A percentile compares a stretch with the other conserved stretches of the same genome.
These are phyloP conservation scores for Carnegiea gigantea DNA, from an alignment of 179 eudicot species.

Conservation along the genomic window DNA sequence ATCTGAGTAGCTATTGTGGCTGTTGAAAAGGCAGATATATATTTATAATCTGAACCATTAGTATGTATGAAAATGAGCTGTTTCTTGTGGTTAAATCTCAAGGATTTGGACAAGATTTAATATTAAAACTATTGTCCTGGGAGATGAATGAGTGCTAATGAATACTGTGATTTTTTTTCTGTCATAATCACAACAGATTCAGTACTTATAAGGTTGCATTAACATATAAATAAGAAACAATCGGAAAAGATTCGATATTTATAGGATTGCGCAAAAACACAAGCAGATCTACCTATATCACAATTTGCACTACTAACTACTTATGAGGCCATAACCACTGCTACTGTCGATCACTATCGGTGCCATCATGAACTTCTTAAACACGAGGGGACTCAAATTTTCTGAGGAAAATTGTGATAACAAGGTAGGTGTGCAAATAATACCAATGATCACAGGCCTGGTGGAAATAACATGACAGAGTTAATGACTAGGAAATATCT, in stretches of 20 bases:
- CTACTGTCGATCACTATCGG: too few relatives aligned
- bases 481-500: background rate
- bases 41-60: background rate
- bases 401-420: too few relatives aligned
- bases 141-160: background rate
- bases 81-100: background rate
- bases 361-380: too few relatives aligned
- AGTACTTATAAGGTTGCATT: background rate
- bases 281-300: too few relatives aligned
- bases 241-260: background rate
- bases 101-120: conserved; percentile 3
- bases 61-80: background rate
- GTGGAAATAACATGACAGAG: background rate
- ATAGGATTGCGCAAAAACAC: background rate
- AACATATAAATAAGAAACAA: background rate
- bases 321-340: too few relatives aligned
- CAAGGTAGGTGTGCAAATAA: background rate
- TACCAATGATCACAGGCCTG: background rate
- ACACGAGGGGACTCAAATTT: too few relatives aligned
- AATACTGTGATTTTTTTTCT: background rate
- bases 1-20: background rate
- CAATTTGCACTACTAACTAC: too few relatives aligned
- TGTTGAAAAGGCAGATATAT: background rate
- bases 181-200: background rate
- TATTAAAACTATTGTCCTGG: background rate